Percentiles rank a stretch among this genome's conserved stretches.
Conservation (phyloP, 1,139 yeast genomes). For the Saccharomycopsis crataegensis region DNA sequence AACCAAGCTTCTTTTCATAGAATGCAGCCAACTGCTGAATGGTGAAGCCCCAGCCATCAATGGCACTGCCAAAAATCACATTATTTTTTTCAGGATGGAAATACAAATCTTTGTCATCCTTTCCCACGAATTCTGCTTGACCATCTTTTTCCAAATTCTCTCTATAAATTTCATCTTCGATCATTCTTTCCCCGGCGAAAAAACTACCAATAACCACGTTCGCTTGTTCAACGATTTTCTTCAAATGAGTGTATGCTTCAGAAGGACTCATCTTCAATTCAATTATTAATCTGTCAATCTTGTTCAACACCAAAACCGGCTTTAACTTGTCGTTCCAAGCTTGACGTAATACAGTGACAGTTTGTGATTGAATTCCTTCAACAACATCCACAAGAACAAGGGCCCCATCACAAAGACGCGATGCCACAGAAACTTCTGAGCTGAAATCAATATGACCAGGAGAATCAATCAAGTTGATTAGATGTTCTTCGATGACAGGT, state of each 20-base stretch:
- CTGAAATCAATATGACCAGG: constrained; percentile 99
- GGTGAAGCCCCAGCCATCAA: constrained; percentile 98
- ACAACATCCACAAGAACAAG: constrained; percentile 92
- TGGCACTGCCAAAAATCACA: constrained; percentile 89
- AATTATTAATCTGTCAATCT: constrained; percentile 76
- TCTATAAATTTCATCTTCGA: constrained; percentile 79
- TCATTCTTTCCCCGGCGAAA: constrained; percentile 90
- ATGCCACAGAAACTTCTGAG: constrained; percentile 92
- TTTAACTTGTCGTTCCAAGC: constrained; percentile 91
- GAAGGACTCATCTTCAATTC: constrained; percentile 77
- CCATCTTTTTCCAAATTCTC: constrained; percentile 41
- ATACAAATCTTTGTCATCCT: constrained; percentile 76
- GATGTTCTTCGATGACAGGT: constrained; percentile 57
- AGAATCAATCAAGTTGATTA: constrained; percentile 89
- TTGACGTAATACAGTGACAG: constrained; percentile 89
- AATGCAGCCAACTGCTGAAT: constrained; percentile 82
- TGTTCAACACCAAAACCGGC: constrained; percentile 87
- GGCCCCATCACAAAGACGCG: constrained; percentile 95
- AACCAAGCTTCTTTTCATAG: constrained; percentile 78
- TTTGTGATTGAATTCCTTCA: constrained; percentile 97
- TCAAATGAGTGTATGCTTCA: constrained; percentile 80
- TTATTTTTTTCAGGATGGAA: constrained; percentile 87
- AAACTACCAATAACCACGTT: constrained; percentile 93
- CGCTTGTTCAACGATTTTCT: constrained; percentile 80
- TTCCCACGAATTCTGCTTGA: constrained; percentile 59